Evolutionary conservation across 1,284 basidiomycete species (phyloP).

Genomic region (Moniliella sp.): DNA sequence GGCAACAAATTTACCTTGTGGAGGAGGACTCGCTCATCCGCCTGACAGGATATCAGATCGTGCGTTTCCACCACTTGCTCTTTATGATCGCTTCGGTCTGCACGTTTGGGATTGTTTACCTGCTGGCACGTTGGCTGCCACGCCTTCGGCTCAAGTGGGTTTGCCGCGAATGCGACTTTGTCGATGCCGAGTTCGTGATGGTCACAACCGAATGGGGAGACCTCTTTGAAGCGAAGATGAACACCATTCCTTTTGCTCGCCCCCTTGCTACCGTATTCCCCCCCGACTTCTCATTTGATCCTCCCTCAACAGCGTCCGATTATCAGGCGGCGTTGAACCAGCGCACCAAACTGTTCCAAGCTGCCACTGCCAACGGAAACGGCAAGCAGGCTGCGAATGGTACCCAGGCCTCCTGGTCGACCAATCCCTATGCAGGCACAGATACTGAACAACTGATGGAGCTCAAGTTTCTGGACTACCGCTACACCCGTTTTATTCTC

Average conservation of each 20-base stretch:
- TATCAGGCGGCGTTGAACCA: slow-evolving; percentile 9
- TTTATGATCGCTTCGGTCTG: slow-evolving; percentile 56
- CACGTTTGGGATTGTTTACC: slow-evolving; percentile 53
- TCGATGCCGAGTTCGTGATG: slow-evolving; percentile 49
- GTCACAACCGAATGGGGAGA: slow-evolving; percentile 46
- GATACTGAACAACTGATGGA: slow-evolving; percentile 28
- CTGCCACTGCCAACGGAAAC: slow-evolving; percentile 12
- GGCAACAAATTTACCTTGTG: slow-evolving; percentile 65
- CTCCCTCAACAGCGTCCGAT: slow-evolving; percentile 23
- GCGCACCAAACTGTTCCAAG: slow-evolving; percentile 7
- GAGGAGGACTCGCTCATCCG: slow-evolving; percentile 79
- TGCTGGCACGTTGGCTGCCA: slow-evolving; percentile 83
- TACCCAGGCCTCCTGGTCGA: neutral
- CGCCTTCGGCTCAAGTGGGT: slow-evolving; percentile 67
- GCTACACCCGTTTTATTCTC: slow-evolving; percentile 72
- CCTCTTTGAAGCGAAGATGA: slow-evolving; percentile 12
- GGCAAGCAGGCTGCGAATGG: slow-evolving; percentile 3
- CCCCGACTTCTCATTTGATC: slow-evolving; percentile 19
- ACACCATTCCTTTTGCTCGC: slow-evolving; percentile 23
- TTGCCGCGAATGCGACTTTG: slow-evolving; percentile 63
- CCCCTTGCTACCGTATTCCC: slow-evolving; percentile 27
- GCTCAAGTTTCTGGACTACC: slow-evolving; percentile 40
- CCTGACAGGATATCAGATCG: slow-evolving; percentile 65
- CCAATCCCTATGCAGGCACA: slow-evolving; percentile 6
- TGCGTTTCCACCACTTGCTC: slow-evolving; percentile 44